Evolutionary conservation across 306 rosid genomes (phyloP), one percentile per base, ranked within the genome.

Genomic region (Rosa rugosa): DNA sequence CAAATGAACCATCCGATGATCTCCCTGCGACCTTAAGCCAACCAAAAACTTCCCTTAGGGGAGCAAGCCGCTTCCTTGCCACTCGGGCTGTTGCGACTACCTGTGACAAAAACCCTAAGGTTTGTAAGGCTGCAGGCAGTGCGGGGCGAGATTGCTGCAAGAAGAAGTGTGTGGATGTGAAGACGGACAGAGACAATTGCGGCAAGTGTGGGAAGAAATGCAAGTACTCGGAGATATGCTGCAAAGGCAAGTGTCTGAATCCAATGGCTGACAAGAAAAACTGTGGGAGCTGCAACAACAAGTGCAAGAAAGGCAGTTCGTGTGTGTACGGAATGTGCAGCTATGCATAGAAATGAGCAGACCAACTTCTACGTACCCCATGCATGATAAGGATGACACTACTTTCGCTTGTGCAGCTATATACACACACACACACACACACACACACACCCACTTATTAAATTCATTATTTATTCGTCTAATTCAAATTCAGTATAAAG

Each of bases 171-270:
- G 91, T 88, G n/a, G 78, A 87, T 9, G 36, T 79, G 51, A 18
- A 25, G 25, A 80, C 59, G 0, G 91, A 90, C 71, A 51, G 23
- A 38, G 64, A 54, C 11, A 90, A 88, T 72, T 90, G 94, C 41
- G 92, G 94, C 69, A 85, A 17, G 73, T 90, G 95, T 71, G 95
- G 91, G 45, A 88, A 82, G 83, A 88, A 86, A 77, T 90, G 94
- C 70, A 76, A 81, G 56, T 83, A 77, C 76, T n/a, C 69, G 6
- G 86, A 88, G 80, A 82, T 80, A 4, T 90, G 95, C 69, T 90
- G 91, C 60, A 71, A 80, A 23, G 92, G 92, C 0, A 80, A 83
- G 75, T 90, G 94, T 11, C 85, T 86, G 82, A 88, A 80, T 38
- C 86, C 88, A 2, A 69, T 41, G 53, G 67, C 71, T 22, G 85